Evolutionary conservation across 1,139 yeast species (phyloP).

Genomic region (Geotrichum europaeum): DNA sequence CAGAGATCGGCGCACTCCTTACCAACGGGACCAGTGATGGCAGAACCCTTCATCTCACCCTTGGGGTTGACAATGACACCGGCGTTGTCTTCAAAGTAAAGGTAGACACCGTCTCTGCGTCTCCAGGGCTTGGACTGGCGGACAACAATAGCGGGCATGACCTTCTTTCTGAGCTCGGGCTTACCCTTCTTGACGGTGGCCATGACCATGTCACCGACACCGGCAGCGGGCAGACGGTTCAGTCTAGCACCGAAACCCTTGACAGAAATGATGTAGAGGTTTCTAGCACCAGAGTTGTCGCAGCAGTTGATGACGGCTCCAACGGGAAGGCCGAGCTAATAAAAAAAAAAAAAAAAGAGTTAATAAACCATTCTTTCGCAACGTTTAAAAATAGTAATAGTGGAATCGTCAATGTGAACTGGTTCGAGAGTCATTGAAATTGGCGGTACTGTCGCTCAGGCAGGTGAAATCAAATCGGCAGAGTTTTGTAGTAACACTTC

Average conservation of each 20-base stretch:
- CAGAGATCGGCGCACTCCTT: constrained; percentile 99
- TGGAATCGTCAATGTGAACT: not conserved
- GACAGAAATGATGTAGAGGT: constrained; percentile 97
- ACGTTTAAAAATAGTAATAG: not conserved
- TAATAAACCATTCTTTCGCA: not conserved
- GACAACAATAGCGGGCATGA: constrained; percentile 99
- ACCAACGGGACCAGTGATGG: constrained; percentile 99
- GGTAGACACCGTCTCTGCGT: constrained; percentile 99
- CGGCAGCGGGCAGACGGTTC: constrained; percentile 99
- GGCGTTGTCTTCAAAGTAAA: constrained; percentile 99
- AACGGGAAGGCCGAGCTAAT: constrained; percentile 91
- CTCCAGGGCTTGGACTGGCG: constrained; percentile 99
- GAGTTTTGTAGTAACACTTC: no score
- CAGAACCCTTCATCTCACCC: constrained; percentile 99
- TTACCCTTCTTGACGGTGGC: constrained; percentile 99
- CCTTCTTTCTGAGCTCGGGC: constrained; percentile 99
- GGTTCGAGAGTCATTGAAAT: no score
- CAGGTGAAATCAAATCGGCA: no score
- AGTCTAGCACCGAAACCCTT: constrained; percentile 99
- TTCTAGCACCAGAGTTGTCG: constrained; percentile 99
- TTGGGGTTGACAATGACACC: constrained; percentile 99
- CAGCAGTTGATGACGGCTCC: constrained; percentile 99
- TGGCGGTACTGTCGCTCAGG: no score
- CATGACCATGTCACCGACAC: constrained; percentile 99
- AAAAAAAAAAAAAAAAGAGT: constrained; percentile 1